These are phyloP conservation scores for Murraya paniculata DNA, from an alignment of 345 rosid species.

Conservation along the genomic window DNA sequence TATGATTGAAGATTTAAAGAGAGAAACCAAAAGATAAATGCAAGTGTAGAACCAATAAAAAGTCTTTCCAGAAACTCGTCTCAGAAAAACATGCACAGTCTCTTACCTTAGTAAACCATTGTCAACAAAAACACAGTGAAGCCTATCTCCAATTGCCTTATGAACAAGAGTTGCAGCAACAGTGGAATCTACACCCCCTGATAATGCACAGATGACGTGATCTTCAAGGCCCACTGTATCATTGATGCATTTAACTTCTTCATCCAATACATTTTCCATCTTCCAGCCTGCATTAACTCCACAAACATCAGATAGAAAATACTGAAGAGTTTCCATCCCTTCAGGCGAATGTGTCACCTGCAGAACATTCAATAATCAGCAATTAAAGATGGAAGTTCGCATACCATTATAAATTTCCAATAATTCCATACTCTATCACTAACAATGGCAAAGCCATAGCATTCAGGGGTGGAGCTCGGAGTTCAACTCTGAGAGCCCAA, in stretches of 20 bases:
- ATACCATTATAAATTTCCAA: background rate
- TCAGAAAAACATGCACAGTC: background rate
- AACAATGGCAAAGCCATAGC: background rate
- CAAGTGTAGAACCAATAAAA: background rate
- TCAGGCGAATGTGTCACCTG: slow-evolving; percentile 93
- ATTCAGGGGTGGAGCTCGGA: background rate
- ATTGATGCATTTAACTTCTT: slow-evolving; percentile 77
- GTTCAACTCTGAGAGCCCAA: too few relatives aligned
- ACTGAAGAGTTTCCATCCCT: slow-evolving; percentile 81
- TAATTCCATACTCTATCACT: background rate
- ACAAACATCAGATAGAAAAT: slow-evolving; percentile 80
- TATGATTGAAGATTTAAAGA: background rate
- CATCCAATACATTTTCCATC: slow-evolving; percentile 87
- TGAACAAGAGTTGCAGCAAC: slow-evolving; percentile 98
- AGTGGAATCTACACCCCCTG: slow-evolving; percentile 98
- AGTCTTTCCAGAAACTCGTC: background rate
- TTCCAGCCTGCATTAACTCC: slow-evolving; percentile 79
- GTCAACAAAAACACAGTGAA: slow-evolving; percentile 95
- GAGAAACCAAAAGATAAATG: background rate
- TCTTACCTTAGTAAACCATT: slow-evolving; percentile 84
- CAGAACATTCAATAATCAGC: slow-evolving; percentile 18
- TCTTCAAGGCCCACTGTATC: slow-evolving; percentile 66
- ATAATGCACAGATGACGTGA: slow-evolving; percentile 90
- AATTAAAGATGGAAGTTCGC: background rate
- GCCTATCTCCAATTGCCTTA: slow-evolving; percentile 91